Percentiles rank a stretch among this genome's conserved stretches.
Conservation (phyloP, 352 stramenopile genomes). For the Globisporangium ultimum region DNA sequence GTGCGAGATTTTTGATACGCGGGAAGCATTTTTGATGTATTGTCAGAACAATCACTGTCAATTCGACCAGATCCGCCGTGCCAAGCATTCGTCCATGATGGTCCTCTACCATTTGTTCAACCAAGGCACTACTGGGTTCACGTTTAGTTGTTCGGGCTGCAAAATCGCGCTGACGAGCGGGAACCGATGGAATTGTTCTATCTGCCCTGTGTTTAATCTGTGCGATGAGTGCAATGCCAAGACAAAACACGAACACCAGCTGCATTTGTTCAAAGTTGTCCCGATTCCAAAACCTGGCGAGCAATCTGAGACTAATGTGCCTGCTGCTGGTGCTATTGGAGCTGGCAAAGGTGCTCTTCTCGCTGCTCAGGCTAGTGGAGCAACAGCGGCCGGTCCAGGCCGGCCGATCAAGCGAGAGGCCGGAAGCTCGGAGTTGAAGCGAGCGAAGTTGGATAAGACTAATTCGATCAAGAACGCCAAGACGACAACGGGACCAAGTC, state of each 20-base stretch:
- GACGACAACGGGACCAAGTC: slow-evolving; percentile 23
- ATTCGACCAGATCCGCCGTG: slow-evolving; percentile 78
- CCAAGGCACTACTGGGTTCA: slow-evolving; percentile 96
- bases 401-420: slow-evolving; percentile 38
- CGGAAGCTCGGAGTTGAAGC: slow-evolving; percentile 44
- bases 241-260: slow-evolving; percentile 89
- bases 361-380: not conserved
- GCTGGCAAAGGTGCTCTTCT: slow-evolving; percentile 11
- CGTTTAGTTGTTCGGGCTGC: slow-evolving; percentile 95
- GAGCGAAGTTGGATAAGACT: slow-evolving; percentile 29
- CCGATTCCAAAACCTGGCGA: slow-evolving; percentile 70
- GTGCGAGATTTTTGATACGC: slow-evolving; percentile 95
- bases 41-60: slow-evolving; percentile 89
- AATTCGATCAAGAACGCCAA: slow-evolving; percentile 22
- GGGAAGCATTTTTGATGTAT: slow-evolving; percentile 88
- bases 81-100: slow-evolving; percentile 86
- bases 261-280: slow-evolving; percentile 93
- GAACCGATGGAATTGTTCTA: slow-evolving; percentile 95
- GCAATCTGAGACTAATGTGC: slow-evolving; percentile 19
- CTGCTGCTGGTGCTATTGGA: slow-evolving; percentile 13
- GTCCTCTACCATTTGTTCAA: slow-evolving; percentile 88
- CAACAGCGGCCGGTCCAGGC: not conserved
- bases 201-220: slow-evolving; percentile 95
- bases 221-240: slow-evolving; percentile 94
- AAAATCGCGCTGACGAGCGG: slow-evolving; percentile 93